These are phyloP conservation scores for Avena atlantica DNA, from an alignment of 176 grass and related monocot genomes.

Conservation along the genomic window DNA sequence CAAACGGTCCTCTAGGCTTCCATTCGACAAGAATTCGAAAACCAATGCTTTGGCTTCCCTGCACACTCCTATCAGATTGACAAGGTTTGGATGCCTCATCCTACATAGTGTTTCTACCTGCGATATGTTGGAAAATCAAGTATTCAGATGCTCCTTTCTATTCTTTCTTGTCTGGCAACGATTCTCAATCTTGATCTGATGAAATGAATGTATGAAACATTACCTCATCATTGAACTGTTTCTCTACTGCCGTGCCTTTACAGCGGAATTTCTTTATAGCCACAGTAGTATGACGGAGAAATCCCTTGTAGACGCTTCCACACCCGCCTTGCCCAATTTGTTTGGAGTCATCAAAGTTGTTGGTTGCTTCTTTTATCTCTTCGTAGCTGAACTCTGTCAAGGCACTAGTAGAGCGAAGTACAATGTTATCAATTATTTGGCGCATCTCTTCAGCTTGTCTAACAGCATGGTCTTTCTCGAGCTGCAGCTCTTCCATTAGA, in stretches of 20 bases:
- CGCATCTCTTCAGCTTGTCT: conserved; percentile 41
- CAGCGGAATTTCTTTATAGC: conserved; percentile 70
- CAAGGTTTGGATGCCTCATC: conserved; percentile 66
- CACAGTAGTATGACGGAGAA: conserved; percentile 52
- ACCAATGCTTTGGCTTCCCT: conserved; percentile 57
- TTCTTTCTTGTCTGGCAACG: background rate
- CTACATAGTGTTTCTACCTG: conserved; percentile 68
- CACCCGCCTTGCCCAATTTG: conserved; percentile 62
- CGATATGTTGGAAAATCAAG: conserved; percentile 24
- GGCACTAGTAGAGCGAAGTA: background rate
- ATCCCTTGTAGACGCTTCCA: conserved; percentile 69
- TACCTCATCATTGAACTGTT: conserved; percentile 72
- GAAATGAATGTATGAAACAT: background rate
- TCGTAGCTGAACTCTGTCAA: conserved; percentile 58
- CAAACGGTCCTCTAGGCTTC: conserved; percentile 65
- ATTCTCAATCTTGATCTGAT: background rate
- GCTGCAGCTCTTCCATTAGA: conserved; percentile 24
- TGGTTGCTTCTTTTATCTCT: conserved; percentile 63
- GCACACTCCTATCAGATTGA: conserved; percentile 69
- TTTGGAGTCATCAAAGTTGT: conserved; percentile 52
- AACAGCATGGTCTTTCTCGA: conserved; percentile 38
- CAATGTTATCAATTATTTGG: background rate
- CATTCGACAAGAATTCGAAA: conserved; percentile 66
- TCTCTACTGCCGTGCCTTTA: conserved; percentile 47
- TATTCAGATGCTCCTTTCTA: background rate